Conservation (phyloP, 1,139 yeast species). For the Saccharomycopsis hybrid region DNA sequence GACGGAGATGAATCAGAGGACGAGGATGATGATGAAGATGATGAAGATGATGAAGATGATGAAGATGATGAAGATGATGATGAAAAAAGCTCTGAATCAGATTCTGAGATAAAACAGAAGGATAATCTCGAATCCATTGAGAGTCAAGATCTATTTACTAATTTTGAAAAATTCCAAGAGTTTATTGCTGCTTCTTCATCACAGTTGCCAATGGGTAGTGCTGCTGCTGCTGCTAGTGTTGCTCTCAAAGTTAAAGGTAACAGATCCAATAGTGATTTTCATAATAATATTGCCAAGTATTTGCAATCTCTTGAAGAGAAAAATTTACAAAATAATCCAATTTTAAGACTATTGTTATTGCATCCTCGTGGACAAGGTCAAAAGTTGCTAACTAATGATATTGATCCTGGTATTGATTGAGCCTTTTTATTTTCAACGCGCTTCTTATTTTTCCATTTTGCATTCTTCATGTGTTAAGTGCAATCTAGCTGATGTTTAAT, state of each 20-base stretch:
- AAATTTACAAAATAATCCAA: slow-evolving; percentile 1
- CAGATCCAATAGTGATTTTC: too few relatives aligned
- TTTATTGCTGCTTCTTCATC: too few relatives aligned
- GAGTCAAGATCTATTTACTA: too few relatives aligned
- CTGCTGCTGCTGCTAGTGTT: not conserved
- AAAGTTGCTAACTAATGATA: not conserved
- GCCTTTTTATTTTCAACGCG: not conserved
- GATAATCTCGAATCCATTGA: too few relatives aligned
- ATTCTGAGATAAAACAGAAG: not conserved
- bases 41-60: not conserved
- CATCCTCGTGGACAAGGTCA: not conserved
- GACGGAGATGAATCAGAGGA: not conserved
- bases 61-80: not conserved
- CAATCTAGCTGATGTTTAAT: too few relatives aligned
- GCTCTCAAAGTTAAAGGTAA: not conserved
- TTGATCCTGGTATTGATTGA: not conserved
- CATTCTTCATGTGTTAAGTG: too few relatives aligned
- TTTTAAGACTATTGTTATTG: slow-evolving; percentile 1
- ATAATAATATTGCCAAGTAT: too few relatives aligned
- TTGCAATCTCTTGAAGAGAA: not conserved
- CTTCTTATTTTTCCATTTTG: too few relatives aligned
- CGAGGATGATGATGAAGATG: not conserved
- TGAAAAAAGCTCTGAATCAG: not conserved
- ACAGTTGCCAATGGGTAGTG: too few relatives aligned
- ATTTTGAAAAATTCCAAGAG: too few relatives aligned